Conservation (phyloP, 257 asterid genomes). For the Solanum clarkiae region DNA sequence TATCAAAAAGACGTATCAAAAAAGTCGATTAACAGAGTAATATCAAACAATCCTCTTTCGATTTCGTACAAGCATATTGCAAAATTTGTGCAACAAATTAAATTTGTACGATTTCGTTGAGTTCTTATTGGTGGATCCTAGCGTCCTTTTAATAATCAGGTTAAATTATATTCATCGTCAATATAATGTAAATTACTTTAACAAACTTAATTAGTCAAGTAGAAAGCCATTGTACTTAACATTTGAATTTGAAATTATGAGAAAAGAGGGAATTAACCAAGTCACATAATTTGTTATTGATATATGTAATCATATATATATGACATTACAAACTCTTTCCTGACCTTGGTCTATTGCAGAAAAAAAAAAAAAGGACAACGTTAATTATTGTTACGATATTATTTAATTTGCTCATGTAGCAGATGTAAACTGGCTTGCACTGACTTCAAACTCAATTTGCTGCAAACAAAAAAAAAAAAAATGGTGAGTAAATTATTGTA, state of each 20-base stretch:
- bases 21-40: no score
- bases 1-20: no score
- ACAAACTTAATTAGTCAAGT: background rate
- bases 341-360: background rate
- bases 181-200: background rate
- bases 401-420: background rate
- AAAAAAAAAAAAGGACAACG: background rate
- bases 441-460: background rate
- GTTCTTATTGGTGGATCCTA: background rate
- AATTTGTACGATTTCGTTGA: background rate
- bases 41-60: no score
- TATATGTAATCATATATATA: background rate
- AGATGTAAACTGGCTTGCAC: background rate
- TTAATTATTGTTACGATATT: background rate
- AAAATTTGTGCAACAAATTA: no score
- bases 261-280: background rate
- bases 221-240: background rate
- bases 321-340: background rate
- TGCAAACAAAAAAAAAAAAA: background rate
- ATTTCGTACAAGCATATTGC: no score
- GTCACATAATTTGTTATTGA: background rate
- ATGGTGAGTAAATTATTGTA: background rate
- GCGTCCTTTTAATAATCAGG: accelerated
- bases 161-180: background rate
- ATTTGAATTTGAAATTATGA: background rate